phyloP scores from a whole-genome alignment of 495 filamentous ascomycete genomes.

The Neurospora sp. region DNA sequence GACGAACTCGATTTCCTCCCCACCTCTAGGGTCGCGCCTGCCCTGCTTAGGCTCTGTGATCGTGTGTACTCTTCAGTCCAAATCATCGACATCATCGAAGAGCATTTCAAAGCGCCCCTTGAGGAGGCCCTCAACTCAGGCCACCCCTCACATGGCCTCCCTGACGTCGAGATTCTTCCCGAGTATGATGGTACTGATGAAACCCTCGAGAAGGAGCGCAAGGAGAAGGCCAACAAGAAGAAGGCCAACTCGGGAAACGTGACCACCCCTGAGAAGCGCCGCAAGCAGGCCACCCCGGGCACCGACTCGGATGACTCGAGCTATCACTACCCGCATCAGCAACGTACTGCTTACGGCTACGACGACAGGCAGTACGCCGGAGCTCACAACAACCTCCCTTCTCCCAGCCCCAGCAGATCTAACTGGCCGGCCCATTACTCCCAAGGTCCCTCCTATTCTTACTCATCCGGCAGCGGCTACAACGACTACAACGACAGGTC shows the following conservation, averaged over 20 bases:
- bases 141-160: slow-evolving; percentile 29
- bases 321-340: background rate
- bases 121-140: slow-evolving; percentile 12
- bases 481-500: background rate
- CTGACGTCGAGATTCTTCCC: slow-evolving; percentile 61
- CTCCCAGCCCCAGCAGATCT: background rate
- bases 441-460: background rate
- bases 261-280: background rate
- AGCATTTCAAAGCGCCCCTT: slow-evolving; percentile 15
- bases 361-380: background rate
- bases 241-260: slow-evolving; percentile 1
- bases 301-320: slow-evolving; percentile 1
- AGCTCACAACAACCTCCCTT: background rate
- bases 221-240: slow-evolving; percentile 6
- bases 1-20: slow-evolving; percentile 8
- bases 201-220: slow-evolving; percentile 25
- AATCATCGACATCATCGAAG: slow-evolving; percentile 26
- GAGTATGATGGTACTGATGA: background rate
- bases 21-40: slow-evolving; percentile 26
- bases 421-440: background rate
- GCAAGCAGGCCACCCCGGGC: background rate
- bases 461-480: background rate
- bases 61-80: slow-evolving; percentile 27
- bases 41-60: slow-evolving; percentile 33
- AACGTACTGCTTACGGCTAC: slow-evolving; percentile 2